Base-by-base conservation (phyloP, 2,329 filamentous ascomycete genomes). In the Alternaria gaisen region DNA sequence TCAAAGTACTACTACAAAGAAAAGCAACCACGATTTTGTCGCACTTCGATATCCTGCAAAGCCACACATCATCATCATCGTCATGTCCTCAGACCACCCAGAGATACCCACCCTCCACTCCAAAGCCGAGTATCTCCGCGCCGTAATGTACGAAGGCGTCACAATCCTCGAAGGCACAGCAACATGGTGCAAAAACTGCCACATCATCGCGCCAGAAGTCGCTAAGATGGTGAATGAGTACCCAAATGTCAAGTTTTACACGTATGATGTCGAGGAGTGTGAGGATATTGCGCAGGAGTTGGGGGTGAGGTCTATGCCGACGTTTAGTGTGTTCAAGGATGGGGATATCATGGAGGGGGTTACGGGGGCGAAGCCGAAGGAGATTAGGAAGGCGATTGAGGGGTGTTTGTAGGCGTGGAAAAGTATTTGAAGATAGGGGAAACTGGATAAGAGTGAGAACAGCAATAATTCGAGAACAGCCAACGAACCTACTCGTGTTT, bases 121-220 rank as follows among this genome's bases (percentile, higher is more conserved):
- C 56, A 72, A 69, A 67, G 55, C 68, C 30, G 70, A 70, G 28
- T 74, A 75, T 61, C 69, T 73, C 22, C 68, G 67, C 60, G 73
- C 72, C 34, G 66, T 75, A 32, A 71, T 66, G 65, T 69, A 74
- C 61, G 65, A 68, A 63, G 73, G 73, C 54, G 67, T 75, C 18
- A 74, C 72, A 12, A 64, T 76, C 60, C 70, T 75, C 57, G 67
- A 76, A 55, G 71, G 68, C 62, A 74, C 72, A 41, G 71, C 73
- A 52, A 68, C 67, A 9, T 74, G 73, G 73, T 76, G 72, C 42
- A 24, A 64, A 34, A 69, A 73, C 40, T 75, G 72, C 67, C 69
- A 69, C 55, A 60, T 64, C 4, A 68, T 74, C 9, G 73, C 72
- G 2, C 71, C 72, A 8, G 69, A 74, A 43, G 70, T 74, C 30